These are phyloP conservation scores for Talaromyces adpressus DNA, from an alignment of 495 filamentous ascomycete species.

Conservation along the genomic window DNA sequence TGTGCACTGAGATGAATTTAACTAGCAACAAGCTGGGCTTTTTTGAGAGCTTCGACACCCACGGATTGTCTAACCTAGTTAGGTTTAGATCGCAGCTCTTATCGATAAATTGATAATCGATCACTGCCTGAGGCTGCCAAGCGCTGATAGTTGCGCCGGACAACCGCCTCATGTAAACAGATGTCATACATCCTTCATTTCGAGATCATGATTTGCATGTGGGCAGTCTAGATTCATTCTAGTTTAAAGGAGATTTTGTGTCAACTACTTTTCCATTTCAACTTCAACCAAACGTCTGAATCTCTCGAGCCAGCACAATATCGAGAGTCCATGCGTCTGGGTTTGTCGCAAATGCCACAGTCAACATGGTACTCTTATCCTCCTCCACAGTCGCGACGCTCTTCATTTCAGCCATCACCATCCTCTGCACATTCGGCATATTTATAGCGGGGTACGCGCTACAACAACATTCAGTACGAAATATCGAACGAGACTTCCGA, in stretches of 20 bases:
- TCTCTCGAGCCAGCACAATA: background rate
- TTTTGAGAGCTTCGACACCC: background rate
- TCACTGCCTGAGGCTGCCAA: background rate
- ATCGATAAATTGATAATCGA: background rate
- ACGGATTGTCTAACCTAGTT: background rate
- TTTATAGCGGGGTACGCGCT: constrained; percentile 67
- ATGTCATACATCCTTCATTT: constrained; percentile 1
- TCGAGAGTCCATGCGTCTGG: background rate
- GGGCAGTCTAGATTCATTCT: background rate
- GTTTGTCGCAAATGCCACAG: background rate
- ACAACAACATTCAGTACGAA: constrained; percentile 61
- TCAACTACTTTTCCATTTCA: background rate
- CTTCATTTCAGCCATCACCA: constrained; percentile 39
- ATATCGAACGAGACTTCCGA: constrained; percentile 52
- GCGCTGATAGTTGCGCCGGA: constrained; percentile 6
- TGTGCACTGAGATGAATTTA: background rate
- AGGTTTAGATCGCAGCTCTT: background rate
- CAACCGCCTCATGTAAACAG: constrained; percentile 7
- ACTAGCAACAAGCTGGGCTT: background rate
- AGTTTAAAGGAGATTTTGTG: background rate
- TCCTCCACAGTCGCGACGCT: constrained; percentile 39
- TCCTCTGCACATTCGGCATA: constrained; percentile 55
- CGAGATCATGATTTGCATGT: background rate
- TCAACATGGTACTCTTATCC: constrained; percentile 37
- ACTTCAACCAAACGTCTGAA: background rate